phyloP scores from a whole-genome alignment of 352 stramenopile species.

The Phytophthora cactorum region DNA sequence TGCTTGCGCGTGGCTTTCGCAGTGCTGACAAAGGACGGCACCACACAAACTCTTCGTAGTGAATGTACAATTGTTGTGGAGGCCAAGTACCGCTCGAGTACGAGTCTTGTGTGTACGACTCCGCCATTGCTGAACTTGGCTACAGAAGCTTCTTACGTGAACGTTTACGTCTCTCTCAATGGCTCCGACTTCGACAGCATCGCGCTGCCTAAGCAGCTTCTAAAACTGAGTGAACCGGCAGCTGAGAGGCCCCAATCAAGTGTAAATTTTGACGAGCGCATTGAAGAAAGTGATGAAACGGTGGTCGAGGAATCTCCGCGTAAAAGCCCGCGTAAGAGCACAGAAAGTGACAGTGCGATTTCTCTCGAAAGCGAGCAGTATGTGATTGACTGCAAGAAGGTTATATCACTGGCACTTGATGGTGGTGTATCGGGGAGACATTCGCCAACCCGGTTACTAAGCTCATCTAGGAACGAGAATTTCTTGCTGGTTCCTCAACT shows the following conservation, averaged over 20 bases:
- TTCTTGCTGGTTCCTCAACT: constrained; percentile 42
- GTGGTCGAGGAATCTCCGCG: not conserved
- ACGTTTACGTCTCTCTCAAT: constrained; percentile 61
- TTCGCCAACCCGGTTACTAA: constrained; percentile 5
- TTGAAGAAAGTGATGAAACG: constrained; percentile 23
- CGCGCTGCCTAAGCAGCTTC: constrained; percentile 40
- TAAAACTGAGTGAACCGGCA: constrained; percentile 26
- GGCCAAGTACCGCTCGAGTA: constrained; percentile 57
- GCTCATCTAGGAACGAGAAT: not conserved
- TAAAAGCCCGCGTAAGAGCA: constrained; percentile 15
- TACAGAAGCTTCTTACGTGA: constrained; percentile 25
- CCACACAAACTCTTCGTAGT: constrained; percentile 4
- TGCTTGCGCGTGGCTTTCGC: constrained; percentile 57
- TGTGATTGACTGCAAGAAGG: constrained; percentile 27
- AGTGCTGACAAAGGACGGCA: constrained; percentile 21
- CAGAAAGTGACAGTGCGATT: constrained; percentile 14
- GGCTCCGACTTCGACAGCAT: constrained; percentile 73
- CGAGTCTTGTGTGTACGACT: constrained; percentile 49
- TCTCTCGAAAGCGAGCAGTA: constrained; percentile 29
- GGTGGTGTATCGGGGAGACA: not conserved
- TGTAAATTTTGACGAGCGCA: constrained; percentile 9
- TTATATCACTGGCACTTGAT: constrained; percentile 11
- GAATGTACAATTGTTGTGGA: constrained; percentile 47
- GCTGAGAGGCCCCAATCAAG: not conserved
- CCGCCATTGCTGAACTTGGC: constrained; percentile 41